phyloP scores from a whole-genome alignment of 257 asterid genomes.

The Plectranthus barbatus region DNA sequence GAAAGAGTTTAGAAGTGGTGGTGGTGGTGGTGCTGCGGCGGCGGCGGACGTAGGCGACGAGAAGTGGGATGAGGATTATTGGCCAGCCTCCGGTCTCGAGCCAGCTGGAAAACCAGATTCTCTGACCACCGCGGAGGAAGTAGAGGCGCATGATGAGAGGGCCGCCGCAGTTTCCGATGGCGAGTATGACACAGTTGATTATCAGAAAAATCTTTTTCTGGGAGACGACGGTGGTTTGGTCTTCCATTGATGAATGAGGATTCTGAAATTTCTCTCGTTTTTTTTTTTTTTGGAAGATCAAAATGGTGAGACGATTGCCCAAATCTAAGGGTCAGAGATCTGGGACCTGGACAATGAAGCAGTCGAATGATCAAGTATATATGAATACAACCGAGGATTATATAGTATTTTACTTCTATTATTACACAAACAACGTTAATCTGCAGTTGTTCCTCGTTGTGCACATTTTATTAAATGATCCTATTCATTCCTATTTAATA shows the following conservation, averaged over 20 bases:
- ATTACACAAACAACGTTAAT: too few species aligned
- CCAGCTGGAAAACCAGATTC: constrained; percentile 8
- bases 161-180: constrained; percentile 17
- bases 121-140: neutral
- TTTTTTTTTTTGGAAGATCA: neutral
- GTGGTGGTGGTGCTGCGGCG: constrained; percentile 7
- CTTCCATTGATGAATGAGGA: neutral
- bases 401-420: too few species aligned
- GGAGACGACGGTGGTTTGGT: neutral
- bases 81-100: constrained; percentile 36
- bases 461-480: too few species aligned
- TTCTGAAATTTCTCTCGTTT: neutral
- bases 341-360: too few species aligned
- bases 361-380: too few species aligned
- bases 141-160: constrained; percentile 12
- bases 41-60: constrained; percentile 26
- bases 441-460: too few species aligned
- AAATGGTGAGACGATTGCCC: neutral
- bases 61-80: constrained; percentile 27
- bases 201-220: neutral
- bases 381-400: too few species aligned
- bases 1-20: constrained; percentile 9
- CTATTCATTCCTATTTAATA: too few species aligned
- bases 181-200: constrained; percentile 5
- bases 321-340: neutral